Evolutionary conservation across 352 stramenopile genomes (phyloP), one percentile per base, ranked within the genome.

Genomic region (Globisporangium carolinianum): DNA sequence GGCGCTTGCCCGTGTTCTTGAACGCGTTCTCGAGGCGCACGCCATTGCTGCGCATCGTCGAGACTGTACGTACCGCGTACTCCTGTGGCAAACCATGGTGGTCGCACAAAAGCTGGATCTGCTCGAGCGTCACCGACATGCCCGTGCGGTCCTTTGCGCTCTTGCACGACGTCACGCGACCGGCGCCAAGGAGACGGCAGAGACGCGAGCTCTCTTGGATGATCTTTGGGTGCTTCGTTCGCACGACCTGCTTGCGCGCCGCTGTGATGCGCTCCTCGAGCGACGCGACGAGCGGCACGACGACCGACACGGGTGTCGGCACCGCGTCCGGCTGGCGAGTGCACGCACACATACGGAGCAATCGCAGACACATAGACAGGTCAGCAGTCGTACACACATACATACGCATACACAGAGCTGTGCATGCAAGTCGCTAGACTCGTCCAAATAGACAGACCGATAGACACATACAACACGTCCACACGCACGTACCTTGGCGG

Each of bases 51-150:
- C 80, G 80, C 78, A 91, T 87, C 14, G 78, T 87, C 9, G 78
- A 86, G 10, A 91, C 75, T 1, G 77, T 87, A 8, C 80, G 80
- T 18, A 83, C 69, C 8, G 76, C 64, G 47, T 76, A 79, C 46
- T 89, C 75, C 39, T 75, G 64, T 0, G 80, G 73, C 15, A 91
- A 57, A 0, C 72, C 75, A 53, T 91, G 79, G 57, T 86, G 69
- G 12, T 86, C 74, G 48, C 65, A 71, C 43, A 91, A 61, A 12
- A 91, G 53, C 12, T 77, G 74, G 39, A 82, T 75, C 61, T 98
- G 86, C 68, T 98, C 96, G 39, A 97, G 89, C 15, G 94, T 98
- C 41, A 98, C 84, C 32, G 95, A 94, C 95, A 98, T 98, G 32
- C 87, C 84, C 15, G 95, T 98, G 54, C 95, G 87, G 74, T 98